phyloP scores from a whole-genome alignment of 768 basidiomycete genomes.

The Pisolithus sp. region DNA sequence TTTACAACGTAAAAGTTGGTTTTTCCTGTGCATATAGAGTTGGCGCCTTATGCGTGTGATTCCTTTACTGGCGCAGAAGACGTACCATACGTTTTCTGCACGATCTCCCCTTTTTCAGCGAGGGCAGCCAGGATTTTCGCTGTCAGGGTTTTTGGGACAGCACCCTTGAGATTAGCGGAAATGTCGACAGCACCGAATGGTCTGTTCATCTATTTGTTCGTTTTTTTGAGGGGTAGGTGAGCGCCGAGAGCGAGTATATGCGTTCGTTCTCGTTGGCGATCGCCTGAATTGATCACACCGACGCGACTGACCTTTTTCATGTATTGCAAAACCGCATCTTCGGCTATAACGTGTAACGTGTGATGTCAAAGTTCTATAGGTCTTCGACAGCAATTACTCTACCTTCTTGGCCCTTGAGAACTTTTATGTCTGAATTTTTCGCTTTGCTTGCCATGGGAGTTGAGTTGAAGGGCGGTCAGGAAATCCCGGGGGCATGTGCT shows the following conservation, averaged over 20 bases:
- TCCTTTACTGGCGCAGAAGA: constrained; percentile 2
- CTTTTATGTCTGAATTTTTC: constrained; percentile 47
- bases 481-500: too few relatives aligned
- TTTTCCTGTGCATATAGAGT: constrained; percentile 48
- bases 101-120: constrained; percentile 79
- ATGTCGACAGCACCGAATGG: constrained; percentile 92
- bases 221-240: not conserved
- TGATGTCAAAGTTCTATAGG: not conserved
- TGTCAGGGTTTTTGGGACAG: constrained; percentile 74
- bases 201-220: constrained; percentile 69
- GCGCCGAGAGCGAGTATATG: constrained; percentile 3
- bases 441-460: constrained; percentile 37
- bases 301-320: constrained; percentile 53
- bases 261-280: not conserved
- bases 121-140: constrained; percentile 79
- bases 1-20: constrained; percentile 84
- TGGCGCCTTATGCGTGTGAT: not conserved
- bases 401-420: constrained; percentile 77
- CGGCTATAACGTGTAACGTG: constrained; percentile 38
- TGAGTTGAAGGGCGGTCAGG: too few relatives aligned
- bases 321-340: constrained; percentile 72
- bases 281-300: not conserved
- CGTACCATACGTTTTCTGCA: constrained; percentile 79
- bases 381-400: not conserved
- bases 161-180: constrained; percentile 84